Evolutionary conservation across 371 early-diverging fungal species (phyloP).

Genomic region (Sporodiniella umbellata): DNA sequence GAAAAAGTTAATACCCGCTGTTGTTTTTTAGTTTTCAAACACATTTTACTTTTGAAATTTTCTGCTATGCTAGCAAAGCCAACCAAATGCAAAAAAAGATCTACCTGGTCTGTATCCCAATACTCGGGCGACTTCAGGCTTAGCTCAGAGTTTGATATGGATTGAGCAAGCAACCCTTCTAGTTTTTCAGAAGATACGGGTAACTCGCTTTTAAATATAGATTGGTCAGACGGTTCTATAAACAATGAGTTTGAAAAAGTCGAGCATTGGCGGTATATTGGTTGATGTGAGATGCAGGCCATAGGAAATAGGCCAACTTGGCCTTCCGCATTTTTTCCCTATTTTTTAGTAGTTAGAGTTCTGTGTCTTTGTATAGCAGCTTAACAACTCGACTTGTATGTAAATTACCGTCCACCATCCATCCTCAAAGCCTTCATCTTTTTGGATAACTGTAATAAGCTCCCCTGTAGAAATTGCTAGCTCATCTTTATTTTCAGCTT

Average conservation of each 20-base stretch:
- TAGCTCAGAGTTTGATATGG: slow-evolving; percentile 12
- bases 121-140: slow-evolving; percentile 22
- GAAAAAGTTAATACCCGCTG: not conserved
- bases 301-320: slow-evolving; percentile 69
- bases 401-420: slow-evolving; percentile 93
- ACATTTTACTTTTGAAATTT: slow-evolving; percentile 56
- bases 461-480: slow-evolving; percentile 70
- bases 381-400: too few relatives aligned
- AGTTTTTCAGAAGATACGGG: not conserved
- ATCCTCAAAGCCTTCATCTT: slow-evolving; percentile 77
- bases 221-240: not conserved
- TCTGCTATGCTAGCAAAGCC: slow-evolving; percentile 50
- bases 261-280: not conserved
- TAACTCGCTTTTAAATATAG: not conserved
- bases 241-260: not conserved
- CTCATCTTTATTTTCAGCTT: slow-evolving; percentile 77
- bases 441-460: slow-evolving; percentile 69
- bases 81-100: slow-evolving; percentile 54
- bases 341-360: too few relatives aligned
- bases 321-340: slow-evolving; percentile 50
- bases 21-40: not conserved
- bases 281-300: slow-evolving; percentile 39
- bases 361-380: too few relatives aligned
- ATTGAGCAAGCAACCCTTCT: slow-evolving; percentile 3
- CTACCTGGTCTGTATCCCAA: slow-evolving; percentile 63